These are phyloP conservation scores for Iris pallida DNA, from an alignment of 116 monocot species.

Conservation along the genomic window DNA sequence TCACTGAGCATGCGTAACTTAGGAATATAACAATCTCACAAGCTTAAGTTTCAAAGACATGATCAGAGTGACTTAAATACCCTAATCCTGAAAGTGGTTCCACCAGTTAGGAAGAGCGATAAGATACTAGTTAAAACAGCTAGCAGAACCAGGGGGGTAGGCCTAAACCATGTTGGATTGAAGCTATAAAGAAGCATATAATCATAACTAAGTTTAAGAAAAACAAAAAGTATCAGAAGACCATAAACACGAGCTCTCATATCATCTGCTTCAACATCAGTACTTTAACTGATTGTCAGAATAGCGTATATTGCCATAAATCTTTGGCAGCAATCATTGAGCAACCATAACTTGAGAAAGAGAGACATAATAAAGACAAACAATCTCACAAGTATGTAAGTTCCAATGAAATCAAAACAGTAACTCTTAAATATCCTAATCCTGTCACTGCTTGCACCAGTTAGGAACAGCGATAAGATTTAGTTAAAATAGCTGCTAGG, in stretches of 20 bases:
- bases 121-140: neutral
- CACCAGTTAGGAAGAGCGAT: constrained; percentile 11
- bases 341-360: neutral
- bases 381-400: neutral
- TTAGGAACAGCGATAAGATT: constrained; percentile 2
- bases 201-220: neutral
- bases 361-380: neutral
- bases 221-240: too few relatives aligned
- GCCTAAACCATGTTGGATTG: neutral
- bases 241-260: too few relatives aligned
- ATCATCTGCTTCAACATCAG: too few relatives aligned
- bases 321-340: constrained; percentile 1
- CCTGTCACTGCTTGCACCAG: constrained; percentile 8
- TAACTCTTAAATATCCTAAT: constrained; percentile 23
- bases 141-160: neutral
- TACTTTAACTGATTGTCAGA: neutral
- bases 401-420: neutral
- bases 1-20: too few relatives aligned
- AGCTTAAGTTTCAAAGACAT: neutral
- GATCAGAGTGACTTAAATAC: constrained; percentile 14
- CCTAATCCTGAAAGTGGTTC: constrained; percentile 2
- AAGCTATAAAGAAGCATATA: neutral
- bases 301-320: constrained; percentile 10
- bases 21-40: neutral
- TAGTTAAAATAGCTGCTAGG: neutral